Evolutionary conservation across 2,329 filamentous ascomycete genomes (phyloP).

Genomic region (Paraphoma chrysanthemicola): DNA sequence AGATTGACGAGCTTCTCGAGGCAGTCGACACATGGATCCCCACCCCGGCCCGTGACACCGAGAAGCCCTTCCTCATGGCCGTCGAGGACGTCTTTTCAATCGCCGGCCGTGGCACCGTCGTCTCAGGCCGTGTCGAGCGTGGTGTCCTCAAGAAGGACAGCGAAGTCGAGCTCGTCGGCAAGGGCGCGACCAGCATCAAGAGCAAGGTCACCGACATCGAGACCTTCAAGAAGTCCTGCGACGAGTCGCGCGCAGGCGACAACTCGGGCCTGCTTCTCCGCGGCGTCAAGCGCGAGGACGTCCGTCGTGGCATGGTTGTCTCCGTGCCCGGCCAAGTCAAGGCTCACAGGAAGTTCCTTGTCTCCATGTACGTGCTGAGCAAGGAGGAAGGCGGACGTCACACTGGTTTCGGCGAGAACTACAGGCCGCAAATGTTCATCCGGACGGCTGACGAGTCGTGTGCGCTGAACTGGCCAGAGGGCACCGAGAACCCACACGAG

Average conservation of each 20-base stretch:
- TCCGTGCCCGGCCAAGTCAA: constrained; percentile 82
- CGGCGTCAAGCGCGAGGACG: constrained; percentile 94
- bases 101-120: constrained; percentile 90
- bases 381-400: constrained; percentile 99
- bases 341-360: constrained; percentile 88
- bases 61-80: constrained; percentile 99
- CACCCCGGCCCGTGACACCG: constrained; percentile 88
- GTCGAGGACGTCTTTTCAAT: constrained; percentile 74
- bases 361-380: constrained; percentile 94
- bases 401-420: constrained; percentile 94
- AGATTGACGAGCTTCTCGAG: constrained; percentile 89
- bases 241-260: constrained; percentile 94
- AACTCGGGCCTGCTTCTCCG: constrained; percentile 97
- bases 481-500: constrained; percentile 71
- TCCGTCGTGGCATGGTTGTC: constrained; percentile 93
- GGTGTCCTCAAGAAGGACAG: constrained; percentile 91
- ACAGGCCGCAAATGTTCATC: constrained; percentile 95
- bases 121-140: constrained; percentile 96
- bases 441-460: constrained; percentile 83
- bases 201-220: constrained; percentile 99
- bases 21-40: constrained; percentile 97
- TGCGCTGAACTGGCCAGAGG: constrained; percentile 85
- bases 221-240: constrained; percentile 99
- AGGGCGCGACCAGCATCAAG: constrained; percentile 82
- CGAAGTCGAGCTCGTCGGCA: constrained; percentile 94